phyloP scores from a whole-genome alignment of 2,329 filamentous ascomycete species.

The Metarhizium humberi region DNA sequence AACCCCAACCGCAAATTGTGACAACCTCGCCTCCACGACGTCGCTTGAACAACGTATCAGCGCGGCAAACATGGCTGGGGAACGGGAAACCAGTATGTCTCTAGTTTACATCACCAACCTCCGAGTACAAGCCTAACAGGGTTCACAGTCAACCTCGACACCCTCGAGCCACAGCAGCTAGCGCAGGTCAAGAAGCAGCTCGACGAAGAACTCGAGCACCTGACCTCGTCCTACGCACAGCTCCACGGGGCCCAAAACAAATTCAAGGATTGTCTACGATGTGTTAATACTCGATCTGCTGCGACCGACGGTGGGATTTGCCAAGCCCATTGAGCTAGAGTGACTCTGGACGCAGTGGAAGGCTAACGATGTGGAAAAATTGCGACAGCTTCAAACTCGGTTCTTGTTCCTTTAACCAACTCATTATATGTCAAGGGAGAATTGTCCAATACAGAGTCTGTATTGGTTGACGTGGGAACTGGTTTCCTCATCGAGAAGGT shows the following conservation, averaged over 20 bases:
- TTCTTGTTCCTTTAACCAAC: conserved; percentile 90
- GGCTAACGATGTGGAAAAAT: neutral
- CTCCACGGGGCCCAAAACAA: conserved; percentile 83
- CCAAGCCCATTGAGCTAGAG: neutral
- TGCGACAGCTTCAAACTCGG: conserved; percentile 32
- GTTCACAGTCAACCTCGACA: conserved; percentile 52
- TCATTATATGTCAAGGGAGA: conserved; percentile 88
- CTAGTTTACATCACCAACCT: neutral
- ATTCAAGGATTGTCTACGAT: conserved; percentile 81
- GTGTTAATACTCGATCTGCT: conserved; percentile 46
- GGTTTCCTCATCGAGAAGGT: conserved; percentile 95
- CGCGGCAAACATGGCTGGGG: conserved; percentile 20
- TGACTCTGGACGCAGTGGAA: neutral
- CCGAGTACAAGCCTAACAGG: neutral
- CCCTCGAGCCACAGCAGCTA: conserved; percentile 76
- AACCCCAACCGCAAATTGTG: neutral
- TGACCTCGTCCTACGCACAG: conserved; percentile 82
- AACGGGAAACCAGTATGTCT: conserved; percentile 22
- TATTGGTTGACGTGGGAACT: conserved; percentile 87
- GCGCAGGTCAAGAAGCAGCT: conserved; percentile 90
- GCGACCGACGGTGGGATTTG: conserved; percentile 19
- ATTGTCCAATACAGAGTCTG: conserved; percentile 62
- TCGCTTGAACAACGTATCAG: neutral
- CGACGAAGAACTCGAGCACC: conserved; percentile 90
- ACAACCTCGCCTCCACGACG: neutral